These are phyloP conservation scores for Curvularia sp. DNA, from an alignment of 2,329 filamentous ascomycete genomes.

Conservation along the genomic window DNA sequence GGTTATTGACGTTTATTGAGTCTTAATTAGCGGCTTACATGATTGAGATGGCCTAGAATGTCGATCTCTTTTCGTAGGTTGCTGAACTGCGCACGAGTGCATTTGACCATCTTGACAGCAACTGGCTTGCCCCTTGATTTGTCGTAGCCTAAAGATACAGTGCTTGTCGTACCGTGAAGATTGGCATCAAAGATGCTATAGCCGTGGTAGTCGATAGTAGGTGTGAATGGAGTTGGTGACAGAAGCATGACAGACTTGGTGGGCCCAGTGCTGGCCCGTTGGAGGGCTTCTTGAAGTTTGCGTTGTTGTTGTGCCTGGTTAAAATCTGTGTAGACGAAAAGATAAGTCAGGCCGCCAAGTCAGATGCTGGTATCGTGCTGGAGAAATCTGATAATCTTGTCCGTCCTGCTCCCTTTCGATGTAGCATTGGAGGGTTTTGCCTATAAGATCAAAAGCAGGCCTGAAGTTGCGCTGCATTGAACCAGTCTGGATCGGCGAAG, in stretches of 20 bases:
- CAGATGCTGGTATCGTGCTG: constrained; percentile 10
- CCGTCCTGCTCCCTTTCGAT: constrained; percentile 5
- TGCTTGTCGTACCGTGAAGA: constrained; percentile 12
- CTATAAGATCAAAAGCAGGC: constrained; percentile 1
- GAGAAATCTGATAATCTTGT: constrained; percentile 11
- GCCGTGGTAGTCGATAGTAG: constrained; percentile 14
- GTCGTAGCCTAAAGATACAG: constrained; percentile 13
- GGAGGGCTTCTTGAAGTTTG: constrained; percentile 11
- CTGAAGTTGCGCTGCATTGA: constrained; percentile 1
- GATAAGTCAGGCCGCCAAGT: constrained; percentile 12
- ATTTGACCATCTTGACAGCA: constrained; percentile 16
- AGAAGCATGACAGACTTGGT: constrained; percentile 8
- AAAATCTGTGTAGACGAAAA: constrained; percentile 11
- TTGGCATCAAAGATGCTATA: constrained; percentile 16
- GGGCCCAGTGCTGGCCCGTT: not conserved
- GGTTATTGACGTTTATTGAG: not conserved
- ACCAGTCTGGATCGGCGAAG: not conserved
- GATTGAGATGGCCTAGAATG: constrained; percentile 6
- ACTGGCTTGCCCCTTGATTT: constrained; percentile 14
- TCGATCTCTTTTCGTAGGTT: constrained; percentile 10
- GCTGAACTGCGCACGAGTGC: constrained; percentile 5
- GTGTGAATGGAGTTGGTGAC: constrained; percentile 3
- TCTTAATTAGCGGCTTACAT: constrained; percentile 7
- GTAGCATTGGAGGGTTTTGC: constrained; percentile 12
- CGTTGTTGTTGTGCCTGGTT: constrained; percentile 7